phyloP scores from a whole-genome alignment of 2,329 filamentous ascomycete species.

The Phoma sp. region DNA sequence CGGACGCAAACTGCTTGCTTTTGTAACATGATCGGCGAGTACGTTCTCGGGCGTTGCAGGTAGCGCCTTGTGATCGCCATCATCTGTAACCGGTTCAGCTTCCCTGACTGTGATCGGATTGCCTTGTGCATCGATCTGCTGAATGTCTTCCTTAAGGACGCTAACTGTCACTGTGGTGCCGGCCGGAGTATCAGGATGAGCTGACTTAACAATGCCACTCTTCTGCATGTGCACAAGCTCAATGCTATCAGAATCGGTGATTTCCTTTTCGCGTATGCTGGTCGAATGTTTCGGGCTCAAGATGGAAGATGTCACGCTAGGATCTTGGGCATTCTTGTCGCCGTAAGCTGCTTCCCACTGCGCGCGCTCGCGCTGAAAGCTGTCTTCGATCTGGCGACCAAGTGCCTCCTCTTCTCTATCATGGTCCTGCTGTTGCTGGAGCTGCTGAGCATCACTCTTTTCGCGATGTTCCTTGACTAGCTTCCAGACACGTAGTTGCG shows the following conservation, averaged over 20 bases:
- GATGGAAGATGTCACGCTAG: conserved; percentile 55
- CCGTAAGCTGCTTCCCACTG: conserved; percentile 83
- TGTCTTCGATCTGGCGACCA: conserved; percentile 69
- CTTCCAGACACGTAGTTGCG: conserved; percentile 86
- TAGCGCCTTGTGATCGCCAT: conserved; percentile 3
- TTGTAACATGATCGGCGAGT: conserved; percentile 3
- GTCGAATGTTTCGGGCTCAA: conserved; percentile 42
- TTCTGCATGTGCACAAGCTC: conserved; percentile 61
- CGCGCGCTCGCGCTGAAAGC: conserved; percentile 65
- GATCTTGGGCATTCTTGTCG: conserved; percentile 60
- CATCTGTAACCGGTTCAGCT: not conserved
- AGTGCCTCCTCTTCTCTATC: conserved; percentile 72
- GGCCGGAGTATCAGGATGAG: conserved; percentile 41
- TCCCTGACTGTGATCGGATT: conserved; percentile 28
- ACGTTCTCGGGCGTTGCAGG: conserved; percentile 9
- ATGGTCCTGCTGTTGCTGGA: conserved; percentile 63
- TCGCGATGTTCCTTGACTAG: conserved; percentile 66
- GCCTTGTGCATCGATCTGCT: conserved; percentile 40
- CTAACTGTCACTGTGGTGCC: conserved; percentile 59
- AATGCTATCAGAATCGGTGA: conserved; percentile 55
- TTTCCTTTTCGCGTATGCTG: conserved; percentile 44
- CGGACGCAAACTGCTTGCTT: conserved; percentile 28
- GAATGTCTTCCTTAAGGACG: conserved; percentile 59
- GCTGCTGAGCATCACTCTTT: conserved; percentile 53
- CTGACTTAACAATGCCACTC: conserved; percentile 51